phyloP scores from a whole-genome alignment of 208 protist species.

The Leishmania tropica region DNA sequence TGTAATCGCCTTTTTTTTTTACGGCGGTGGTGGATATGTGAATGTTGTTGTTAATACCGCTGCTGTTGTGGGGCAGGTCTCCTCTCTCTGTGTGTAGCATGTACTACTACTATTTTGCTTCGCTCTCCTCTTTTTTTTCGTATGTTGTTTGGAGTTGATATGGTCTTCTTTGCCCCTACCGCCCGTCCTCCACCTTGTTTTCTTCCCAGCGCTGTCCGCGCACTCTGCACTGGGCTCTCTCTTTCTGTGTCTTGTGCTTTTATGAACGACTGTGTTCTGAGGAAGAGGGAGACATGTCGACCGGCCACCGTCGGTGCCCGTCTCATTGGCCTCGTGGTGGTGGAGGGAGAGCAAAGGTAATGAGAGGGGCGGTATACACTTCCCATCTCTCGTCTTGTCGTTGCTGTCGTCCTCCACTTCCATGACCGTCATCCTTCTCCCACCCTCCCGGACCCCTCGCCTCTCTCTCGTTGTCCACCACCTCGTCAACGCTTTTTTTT shows the following conservation, averaged over 20 bases:
- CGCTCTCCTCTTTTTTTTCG: background rate
- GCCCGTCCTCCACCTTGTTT: background rate
- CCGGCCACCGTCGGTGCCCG: background rate
- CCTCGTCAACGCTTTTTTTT: background rate
- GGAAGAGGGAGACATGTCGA: background rate
- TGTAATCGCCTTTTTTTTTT: constrained; percentile 4
- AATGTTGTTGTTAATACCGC: background rate
- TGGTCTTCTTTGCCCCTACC: background rate
- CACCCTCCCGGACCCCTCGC: background rate
- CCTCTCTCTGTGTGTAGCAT: background rate
- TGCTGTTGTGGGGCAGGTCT: background rate
- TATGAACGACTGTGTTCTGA: background rate
- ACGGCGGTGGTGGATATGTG: background rate
- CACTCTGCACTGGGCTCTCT: background rate
- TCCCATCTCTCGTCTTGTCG: background rate
- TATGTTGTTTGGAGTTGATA: background rate
- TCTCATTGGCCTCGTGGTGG: background rate
- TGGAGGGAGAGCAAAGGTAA: background rate
- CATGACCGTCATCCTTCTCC: background rate
- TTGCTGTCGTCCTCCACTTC: background rate
- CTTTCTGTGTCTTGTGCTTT: background rate
- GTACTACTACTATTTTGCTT: constrained; percentile 3
- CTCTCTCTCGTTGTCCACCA: background rate
- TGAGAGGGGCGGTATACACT: background rate
- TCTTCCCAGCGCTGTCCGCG: background rate